Conservation (phyloP, 805 yeast species). For the Nakazawaea pomicola region DNA sequence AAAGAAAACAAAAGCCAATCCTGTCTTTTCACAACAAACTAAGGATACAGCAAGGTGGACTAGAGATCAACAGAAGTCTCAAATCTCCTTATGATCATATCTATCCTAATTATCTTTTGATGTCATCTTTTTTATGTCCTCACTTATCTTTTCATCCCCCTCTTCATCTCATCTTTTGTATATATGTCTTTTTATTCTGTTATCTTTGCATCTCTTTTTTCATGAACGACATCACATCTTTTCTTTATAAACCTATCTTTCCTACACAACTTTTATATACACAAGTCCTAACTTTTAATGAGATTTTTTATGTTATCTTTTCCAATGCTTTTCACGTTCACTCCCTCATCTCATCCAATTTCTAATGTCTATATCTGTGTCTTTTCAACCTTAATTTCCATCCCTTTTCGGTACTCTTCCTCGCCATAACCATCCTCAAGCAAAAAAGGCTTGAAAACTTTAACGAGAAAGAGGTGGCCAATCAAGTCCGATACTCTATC, state of each 20-base stretch:
- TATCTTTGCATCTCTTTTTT: neutral
- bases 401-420: too few relatives aligned
- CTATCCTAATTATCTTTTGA: conserved; percentile 18
- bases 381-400: too few relatives aligned
- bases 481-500: too few relatives aligned
- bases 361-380: too few relatives aligned
- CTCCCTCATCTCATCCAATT: too few relatives aligned
- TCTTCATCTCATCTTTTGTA: conserved; percentile 2
- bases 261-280: neutral
- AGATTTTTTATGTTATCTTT: too few relatives aligned
- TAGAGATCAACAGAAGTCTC: conserved; percentile 65
- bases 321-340: too few relatives aligned
- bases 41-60: conserved; percentile 98
- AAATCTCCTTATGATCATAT: conserved; percentile 11
- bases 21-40: conserved; percentile 58
- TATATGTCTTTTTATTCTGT: neutral
- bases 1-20: conserved; percentile 63
- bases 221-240: neutral
- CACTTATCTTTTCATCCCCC: conserved; percentile 10
- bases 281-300: too few relatives aligned
- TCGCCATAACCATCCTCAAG: too few relatives aligned
- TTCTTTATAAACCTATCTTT: neutral
- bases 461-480: too few relatives aligned
- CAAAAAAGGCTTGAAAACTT: too few relatives aligned
- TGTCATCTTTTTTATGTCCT: conserved; percentile 27